Conservation (phyloP, 345 rosid species). For the Gynandropsis gynandra region DNA sequence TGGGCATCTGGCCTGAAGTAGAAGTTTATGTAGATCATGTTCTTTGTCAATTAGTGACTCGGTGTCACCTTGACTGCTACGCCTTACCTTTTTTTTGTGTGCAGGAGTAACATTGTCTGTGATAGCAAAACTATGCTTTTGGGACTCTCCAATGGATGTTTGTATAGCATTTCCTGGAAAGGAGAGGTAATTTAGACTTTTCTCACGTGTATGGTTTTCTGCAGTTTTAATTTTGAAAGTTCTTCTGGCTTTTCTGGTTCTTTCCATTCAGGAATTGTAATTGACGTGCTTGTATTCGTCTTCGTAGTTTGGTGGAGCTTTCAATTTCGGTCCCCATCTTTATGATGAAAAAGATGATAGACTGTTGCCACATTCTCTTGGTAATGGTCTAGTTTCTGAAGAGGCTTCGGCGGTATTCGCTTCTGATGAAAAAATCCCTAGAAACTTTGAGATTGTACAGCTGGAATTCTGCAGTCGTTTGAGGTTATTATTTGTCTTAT, state of each 20-base stretch:
- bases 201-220: conserved; percentile 8
- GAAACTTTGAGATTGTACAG: conserved; percentile 44
- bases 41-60: not conserved
- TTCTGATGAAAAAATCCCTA: conserved; percentile 24
- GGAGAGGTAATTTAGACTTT: conserved; percentile 66
- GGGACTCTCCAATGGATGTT: conserved; percentile 85
- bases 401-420: conserved; percentile 32
- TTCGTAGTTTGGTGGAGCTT: conserved; percentile 73
- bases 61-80: conserved; percentile 12
- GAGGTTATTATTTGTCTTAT: conserved; percentile 67
- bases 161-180: conserved; percentile 87
- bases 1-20: too few species aligned
- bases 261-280: not conserved
- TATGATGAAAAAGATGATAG: conserved; percentile 32
- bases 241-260: not conserved
- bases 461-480: conserved; percentile 66
- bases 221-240: not conserved
- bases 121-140: conserved; percentile 67
- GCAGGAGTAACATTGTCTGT: conserved; percentile 86
- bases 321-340: conserved; percentile 40
- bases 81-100: conserved; percentile 12
- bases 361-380: conserved; percentile 29
- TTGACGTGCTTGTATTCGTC: not conserved
- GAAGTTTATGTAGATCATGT: too few species aligned
- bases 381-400: conserved; percentile 50